Percentiles rank a stretch among this genome's conserved stretches.
Evolutionary conservation across 352 stramenopile species (phyloP).

Genomic region (Phytophthora chlamydospora): DNA sequence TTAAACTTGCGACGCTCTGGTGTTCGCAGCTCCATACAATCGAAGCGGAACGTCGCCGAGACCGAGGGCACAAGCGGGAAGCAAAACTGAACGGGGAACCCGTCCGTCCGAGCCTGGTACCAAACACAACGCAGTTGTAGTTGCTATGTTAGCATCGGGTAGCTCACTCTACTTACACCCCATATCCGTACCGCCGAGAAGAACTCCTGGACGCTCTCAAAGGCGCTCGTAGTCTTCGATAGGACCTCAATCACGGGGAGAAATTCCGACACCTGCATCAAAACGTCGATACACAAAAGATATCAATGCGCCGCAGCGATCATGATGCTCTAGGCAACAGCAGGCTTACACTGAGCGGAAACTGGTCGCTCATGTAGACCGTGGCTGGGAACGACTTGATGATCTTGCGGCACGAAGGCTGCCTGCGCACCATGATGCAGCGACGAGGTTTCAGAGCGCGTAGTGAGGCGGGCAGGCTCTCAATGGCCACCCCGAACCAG

Average conservation of each 20-base stretch:
- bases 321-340: not conserved
- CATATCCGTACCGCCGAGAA: constrained; percentile 55
- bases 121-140: not conserved
- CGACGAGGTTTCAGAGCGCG: constrained; percentile 44
- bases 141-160: too few relatives aligned
- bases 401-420: constrained; percentile 55
- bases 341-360: constrained; percentile 56
- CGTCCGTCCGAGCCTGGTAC: constrained; percentile 45
- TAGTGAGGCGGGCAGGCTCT: constrained; percentile 40
- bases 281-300: not conserved
- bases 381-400: constrained; percentile 63
- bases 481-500: constrained; percentile 63
- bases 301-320: not conserved
- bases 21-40: constrained; percentile 50
- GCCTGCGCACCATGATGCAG: constrained; percentile 56
- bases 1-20: constrained; percentile 38
- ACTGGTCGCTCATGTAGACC: constrained; percentile 63
- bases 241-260: constrained; percentile 71
- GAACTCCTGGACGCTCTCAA: constrained; percentile 68
- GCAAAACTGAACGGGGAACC: constrained; percentile 78
- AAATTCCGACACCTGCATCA: constrained; percentile 55
- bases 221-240: constrained; percentile 66
- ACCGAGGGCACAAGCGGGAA: constrained; percentile 70
- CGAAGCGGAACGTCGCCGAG: constrained; percentile 66
- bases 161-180: not conserved